Evolutionary conservation across 306 rosid genomes (phyloP).

Genomic region (Rosa lucieae): DNA sequence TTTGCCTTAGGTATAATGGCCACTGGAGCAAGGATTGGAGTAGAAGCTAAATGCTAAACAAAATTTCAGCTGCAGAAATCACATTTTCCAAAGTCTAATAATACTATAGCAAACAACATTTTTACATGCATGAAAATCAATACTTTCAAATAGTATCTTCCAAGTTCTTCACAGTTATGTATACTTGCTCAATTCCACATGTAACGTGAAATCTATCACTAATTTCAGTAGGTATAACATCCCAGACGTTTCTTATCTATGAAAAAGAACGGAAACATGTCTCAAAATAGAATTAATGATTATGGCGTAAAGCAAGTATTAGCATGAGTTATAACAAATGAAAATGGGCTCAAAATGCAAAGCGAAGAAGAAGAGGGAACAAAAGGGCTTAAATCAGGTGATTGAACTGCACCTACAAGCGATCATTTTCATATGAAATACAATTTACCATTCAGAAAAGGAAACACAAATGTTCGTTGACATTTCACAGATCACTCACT

Average conservation of each 20-base stretch:
- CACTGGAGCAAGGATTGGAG: conserved; percentile 50
- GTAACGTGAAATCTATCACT: conserved; percentile 90
- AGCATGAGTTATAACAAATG: conserved; percentile 19
- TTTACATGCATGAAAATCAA: conserved; percentile 15
- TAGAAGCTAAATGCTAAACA: neutral
- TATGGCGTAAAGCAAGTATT: conserved; percentile 8
- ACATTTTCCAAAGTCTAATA: neutral
- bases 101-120: neutral
- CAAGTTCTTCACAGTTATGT: conserved; percentile 76
- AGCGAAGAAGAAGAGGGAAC: conserved; percentile 18
- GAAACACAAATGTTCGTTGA: neutral
- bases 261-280: conserved; percentile 24
- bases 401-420: neutral
- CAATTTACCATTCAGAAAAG: neutral
- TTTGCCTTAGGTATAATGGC: conserved; percentile 85
- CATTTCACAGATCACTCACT: too few species aligned
- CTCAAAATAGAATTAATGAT: conserved; percentile 14
- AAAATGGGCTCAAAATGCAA: conserved; percentile 5
- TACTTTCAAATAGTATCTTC: conserved; percentile 53
- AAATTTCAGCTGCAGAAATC: neutral
- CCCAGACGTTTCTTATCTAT: conserved; percentile 70
- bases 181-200: conserved; percentile 71
- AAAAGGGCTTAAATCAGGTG: neutral
- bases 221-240: conserved; percentile 64
- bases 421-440: neutral